Conservation (phyloP, 208 protist genomes). For the Endotrypanum monterogeii region DNA sequence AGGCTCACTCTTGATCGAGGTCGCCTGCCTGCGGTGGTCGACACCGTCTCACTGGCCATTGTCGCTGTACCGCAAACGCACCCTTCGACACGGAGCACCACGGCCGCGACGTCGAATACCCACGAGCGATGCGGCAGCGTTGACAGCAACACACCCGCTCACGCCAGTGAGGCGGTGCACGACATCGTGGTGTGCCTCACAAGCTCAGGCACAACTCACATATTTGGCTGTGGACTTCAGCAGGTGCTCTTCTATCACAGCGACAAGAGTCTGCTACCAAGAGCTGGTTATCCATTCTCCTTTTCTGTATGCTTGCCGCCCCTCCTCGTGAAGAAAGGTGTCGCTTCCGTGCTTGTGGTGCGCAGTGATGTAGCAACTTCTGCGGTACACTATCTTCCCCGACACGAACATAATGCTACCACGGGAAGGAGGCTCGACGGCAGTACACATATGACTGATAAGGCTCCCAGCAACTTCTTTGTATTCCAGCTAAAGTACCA, state of each 20-base stretch:
- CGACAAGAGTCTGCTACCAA: constrained; percentile 35
- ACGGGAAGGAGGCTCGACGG: background rate
- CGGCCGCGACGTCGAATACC: background rate
- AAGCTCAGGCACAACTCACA: constrained; percentile 49
- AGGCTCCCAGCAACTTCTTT: constrained; percentile 21
- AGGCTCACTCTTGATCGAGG: constrained; percentile 44
- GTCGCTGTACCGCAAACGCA: constrained; percentile 22
- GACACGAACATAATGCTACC: constrained; percentile 5
- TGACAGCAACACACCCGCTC: constrained; percentile 3
- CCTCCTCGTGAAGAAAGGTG: constrained; percentile 15
- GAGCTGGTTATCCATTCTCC: constrained; percentile 31
- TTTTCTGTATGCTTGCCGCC: constrained; percentile 33
- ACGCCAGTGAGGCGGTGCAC: constrained; percentile 22
- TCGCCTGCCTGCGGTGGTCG: constrained; percentile 29
- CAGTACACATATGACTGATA: background rate
- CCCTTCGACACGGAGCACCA: background rate
- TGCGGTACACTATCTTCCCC: constrained; percentile 26
- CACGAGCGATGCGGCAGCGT: constrained; percentile 24
- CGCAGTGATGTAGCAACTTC: constrained; percentile 26
- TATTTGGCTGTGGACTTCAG: constrained; percentile 42
- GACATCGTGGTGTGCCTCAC: constrained; percentile 46
- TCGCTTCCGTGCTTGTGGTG: constrained; percentile 14
- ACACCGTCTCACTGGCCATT: constrained; percentile 40
- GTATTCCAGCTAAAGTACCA: constrained; percentile 30
- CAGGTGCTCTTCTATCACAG: constrained; percentile 35